phyloP scores from a whole-genome alignment of 345 rosid genomes.

The Ceriops decandra region DNA sequence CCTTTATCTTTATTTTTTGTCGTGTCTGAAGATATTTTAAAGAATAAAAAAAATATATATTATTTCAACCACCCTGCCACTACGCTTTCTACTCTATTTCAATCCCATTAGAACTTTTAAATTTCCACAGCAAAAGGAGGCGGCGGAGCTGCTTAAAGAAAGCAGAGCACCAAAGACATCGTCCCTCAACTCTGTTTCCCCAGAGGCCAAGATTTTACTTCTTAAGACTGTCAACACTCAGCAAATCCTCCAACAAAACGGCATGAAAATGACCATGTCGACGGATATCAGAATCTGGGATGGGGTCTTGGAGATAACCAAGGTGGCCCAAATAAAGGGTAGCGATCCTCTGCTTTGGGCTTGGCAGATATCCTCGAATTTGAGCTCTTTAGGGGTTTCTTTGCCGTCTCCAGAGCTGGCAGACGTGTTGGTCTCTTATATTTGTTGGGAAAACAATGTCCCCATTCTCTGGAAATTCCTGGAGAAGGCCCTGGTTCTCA shows the following conservation, averaged over 20 bases:
- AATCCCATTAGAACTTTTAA: too few relatives aligned
- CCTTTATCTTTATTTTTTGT: background rate
- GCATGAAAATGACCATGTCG: background rate
- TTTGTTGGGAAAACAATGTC: slow-evolving; percentile 32
- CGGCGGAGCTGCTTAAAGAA: too few relatives aligned
- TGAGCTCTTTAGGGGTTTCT: slow-evolving; percentile 41
- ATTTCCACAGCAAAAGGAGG: too few relatives aligned
- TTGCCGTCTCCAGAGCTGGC: slow-evolving; percentile 32
- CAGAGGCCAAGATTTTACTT: too few relatives aligned
- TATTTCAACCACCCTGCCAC: background rate
- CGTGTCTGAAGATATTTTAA: background rate
- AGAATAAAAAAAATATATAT: background rate
- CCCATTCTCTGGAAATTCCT: slow-evolving; percentile 32
- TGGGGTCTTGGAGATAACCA: slow-evolving; percentile 44
- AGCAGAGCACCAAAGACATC: too few relatives aligned
- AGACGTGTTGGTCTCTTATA: slow-evolving; percentile 20
- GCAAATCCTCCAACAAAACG: background rate
- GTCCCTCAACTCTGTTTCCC: too few relatives aligned
- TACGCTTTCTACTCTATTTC: slow-evolving; percentile 1
- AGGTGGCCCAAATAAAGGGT: slow-evolving; percentile 55
- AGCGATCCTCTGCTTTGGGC: slow-evolving; percentile 68
- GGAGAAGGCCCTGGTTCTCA: slow-evolving; percentile 27
- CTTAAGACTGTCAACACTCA: too few relatives aligned
- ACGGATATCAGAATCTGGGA: background rate
- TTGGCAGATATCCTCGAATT: slow-evolving; percentile 45